Conservation (phyloP, 1,139 yeast genomes). For the Candida smagusa region DNA sequence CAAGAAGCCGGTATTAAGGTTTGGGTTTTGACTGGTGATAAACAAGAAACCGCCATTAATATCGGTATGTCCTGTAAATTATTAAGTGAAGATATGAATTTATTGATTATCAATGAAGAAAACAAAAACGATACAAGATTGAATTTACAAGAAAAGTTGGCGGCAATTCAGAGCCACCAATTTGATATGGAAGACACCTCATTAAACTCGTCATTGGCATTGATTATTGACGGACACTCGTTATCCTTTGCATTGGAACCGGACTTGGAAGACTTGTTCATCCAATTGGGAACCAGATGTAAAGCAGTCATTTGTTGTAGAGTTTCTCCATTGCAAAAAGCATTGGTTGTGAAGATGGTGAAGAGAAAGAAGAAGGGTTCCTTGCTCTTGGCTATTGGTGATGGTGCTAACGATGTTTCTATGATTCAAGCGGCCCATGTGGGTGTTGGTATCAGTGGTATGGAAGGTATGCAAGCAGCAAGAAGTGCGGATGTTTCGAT, state of each 20-base stretch:
- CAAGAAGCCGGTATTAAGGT: constrained; percentile 96
- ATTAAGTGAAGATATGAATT: constrained; percentile 92
- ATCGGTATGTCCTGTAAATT: constrained; percentile 97
- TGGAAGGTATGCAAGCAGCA: constrained; percentile 99
- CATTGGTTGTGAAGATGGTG: constrained; percentile 90
- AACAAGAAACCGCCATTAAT: constrained; percentile 98
- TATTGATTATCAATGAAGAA: constrained; percentile 85
- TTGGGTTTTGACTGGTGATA: constrained; percentile 98
- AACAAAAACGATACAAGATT: constrained; percentile 67
- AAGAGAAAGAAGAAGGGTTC: constrained; percentile 70
- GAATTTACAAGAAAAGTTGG: constrained; percentile 71
- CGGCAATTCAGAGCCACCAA: constrained; percentile 70
- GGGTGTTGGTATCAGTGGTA: constrained; percentile 97
- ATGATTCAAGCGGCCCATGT: constrained; percentile 99
- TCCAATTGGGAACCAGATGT: constrained; percentile 81
- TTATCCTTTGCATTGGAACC: constrained; percentile 79
- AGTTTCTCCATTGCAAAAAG: constrained; percentile 96
- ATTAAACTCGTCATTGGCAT: constrained; percentile 72
- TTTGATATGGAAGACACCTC: constrained; percentile 54
- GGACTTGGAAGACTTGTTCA: constrained; percentile 72
- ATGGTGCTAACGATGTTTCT: constrained; percentile 97
- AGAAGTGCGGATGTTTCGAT: constrained; percentile 96
- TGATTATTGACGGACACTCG: constrained; percentile 92
- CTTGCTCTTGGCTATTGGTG: constrained; percentile 88
- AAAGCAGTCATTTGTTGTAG: constrained; percentile 94